Evolutionary conservation across 768 basidiomycete species (phyloP).

Genomic region (Lactarius tabidus): DNA sequence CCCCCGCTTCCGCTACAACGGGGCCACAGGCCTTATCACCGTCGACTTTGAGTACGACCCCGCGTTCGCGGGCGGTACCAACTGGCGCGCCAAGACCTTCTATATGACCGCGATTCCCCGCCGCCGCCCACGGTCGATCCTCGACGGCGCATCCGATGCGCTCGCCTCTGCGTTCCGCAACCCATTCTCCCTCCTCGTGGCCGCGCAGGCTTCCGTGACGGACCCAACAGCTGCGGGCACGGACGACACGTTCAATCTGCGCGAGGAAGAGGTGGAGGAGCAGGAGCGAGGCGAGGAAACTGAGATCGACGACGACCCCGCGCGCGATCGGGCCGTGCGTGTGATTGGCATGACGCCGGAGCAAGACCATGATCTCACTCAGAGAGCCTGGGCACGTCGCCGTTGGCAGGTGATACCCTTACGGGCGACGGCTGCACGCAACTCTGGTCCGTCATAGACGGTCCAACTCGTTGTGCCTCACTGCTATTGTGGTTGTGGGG

Average conservation of each 20-base stretch:
- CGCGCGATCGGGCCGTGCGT: conserved; percentile 50
- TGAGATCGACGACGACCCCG: conserved; percentile 71
- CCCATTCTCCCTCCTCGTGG: conserved; percentile 51
- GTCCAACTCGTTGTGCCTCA: background rate
- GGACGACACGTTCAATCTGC: conserved; percentile 44
- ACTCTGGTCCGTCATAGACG: background rate
- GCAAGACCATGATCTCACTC: conserved; percentile 31
- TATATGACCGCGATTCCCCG: conserved; percentile 63
- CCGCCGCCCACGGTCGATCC: conserved; percentile 61
- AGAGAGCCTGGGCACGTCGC: conserved; percentile 39
- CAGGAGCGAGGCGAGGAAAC: conserved; percentile 75
- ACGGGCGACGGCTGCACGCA: conserved; percentile 30
- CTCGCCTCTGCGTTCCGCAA: conserved; percentile 55
- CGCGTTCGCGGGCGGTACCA: conserved; percentile 42
- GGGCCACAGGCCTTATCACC: conserved; percentile 52
- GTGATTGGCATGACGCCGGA: conserved; percentile 49
- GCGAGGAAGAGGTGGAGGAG: conserved; percentile 75
- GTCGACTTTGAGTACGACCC: conserved; percentile 63
- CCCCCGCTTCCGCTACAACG: conserved; percentile 61
- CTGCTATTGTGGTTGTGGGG: background rate
- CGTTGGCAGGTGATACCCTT: conserved; percentile 49
- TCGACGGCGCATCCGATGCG: conserved; percentile 68
- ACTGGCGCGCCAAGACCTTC: conserved; percentile 59
- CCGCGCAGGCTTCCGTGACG: background rate
- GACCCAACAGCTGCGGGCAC: conserved; percentile 28